Evolutionary conservation across 108 stramenopile species (phyloP).

Genomic region (Epithemia pelagica): DNA sequence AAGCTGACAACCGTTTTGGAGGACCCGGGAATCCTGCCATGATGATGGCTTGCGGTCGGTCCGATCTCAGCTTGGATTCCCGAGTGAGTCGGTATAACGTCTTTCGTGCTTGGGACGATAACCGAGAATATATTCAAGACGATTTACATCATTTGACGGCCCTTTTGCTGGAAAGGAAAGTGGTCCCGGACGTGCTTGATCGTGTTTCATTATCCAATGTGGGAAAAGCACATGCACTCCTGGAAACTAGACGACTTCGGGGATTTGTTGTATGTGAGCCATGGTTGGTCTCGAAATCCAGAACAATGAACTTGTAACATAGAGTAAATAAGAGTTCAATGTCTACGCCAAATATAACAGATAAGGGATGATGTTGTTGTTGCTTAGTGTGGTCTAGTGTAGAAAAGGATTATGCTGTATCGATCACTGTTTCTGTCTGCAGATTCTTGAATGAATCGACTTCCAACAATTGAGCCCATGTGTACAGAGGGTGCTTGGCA

Average conservation of each 20-base stretch:
- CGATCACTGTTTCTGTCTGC: conserved; percentile 71
- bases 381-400: not conserved
- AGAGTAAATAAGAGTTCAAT: too few species aligned
- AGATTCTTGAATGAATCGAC: conserved; percentile 93
- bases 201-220: conserved; percentile 40
- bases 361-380: too few species aligned
- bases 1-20: conserved; percentile 1
- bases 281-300: conserved; percentile 40
- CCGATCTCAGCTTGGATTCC: conserved; percentile 10
- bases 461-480: conserved; percentile 91
- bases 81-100: conserved; percentile 23
- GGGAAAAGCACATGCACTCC: conserved; percentile 34
- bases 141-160: conserved; percentile 29
- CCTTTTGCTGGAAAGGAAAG: conserved; percentile 16
- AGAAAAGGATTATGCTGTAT: not conserved
- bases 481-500: conserved; percentile 98
- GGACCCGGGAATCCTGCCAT: not conserved
- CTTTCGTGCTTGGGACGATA: conserved; percentile 35
- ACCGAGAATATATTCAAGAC: conserved; percentile 26
- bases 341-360: too few species aligned
- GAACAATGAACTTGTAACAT: conserved; percentile 1
- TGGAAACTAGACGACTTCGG: conserved; percentile 25
- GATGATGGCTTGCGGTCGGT: conserved; percentile 17
- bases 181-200: conserved; percentile 32
- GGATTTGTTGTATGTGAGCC: conserved; percentile 56